Conservation (phyloP, 2,329 filamentous ascomycete species). For the Aspergillus floridensis region DNA sequence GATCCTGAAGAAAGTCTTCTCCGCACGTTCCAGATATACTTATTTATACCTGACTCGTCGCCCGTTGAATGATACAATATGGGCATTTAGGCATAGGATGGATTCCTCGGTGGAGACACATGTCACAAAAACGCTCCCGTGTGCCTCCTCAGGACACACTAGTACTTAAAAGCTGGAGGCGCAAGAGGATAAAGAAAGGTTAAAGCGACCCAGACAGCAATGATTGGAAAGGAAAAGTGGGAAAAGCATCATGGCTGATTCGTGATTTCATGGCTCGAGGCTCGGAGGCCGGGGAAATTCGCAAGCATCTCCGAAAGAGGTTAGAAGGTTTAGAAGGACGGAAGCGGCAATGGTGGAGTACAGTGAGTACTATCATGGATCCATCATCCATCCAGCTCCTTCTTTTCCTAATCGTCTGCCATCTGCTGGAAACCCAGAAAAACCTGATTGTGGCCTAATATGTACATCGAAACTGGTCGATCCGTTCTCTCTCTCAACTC, state of each 20-base stretch:
- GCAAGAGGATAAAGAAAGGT: not conserved
- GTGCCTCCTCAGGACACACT: not conserved
- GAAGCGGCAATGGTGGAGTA: not conserved
- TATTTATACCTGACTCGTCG: not conserved
- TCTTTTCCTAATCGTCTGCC: not conserved
- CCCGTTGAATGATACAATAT: not conserved
- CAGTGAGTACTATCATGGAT: no score
- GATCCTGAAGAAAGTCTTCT: no score
- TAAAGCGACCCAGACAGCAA: not conserved
- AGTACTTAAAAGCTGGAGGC: not conserved
- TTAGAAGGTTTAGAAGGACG: slow-evolving; percentile 1
- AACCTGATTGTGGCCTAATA: not conserved
- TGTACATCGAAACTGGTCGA: not conserved
- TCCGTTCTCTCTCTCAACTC: not conserved
- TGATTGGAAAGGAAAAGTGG: slow-evolving; percentile 2
- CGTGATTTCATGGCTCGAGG: not conserved
- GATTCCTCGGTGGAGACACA: not conserved
- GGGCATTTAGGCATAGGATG: not conserved
- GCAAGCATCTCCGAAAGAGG: slow-evolving; percentile 15
- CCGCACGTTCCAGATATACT: no score
- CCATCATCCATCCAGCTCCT: not conserved
- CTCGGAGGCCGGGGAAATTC: not conserved
- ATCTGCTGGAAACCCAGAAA: not conserved
- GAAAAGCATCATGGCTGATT: not conserved
- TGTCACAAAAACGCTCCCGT: not conserved